Evolutionary conservation across 768 basidiomycete genomes (phyloP).

Genomic region (Serendipita indica): DNA sequence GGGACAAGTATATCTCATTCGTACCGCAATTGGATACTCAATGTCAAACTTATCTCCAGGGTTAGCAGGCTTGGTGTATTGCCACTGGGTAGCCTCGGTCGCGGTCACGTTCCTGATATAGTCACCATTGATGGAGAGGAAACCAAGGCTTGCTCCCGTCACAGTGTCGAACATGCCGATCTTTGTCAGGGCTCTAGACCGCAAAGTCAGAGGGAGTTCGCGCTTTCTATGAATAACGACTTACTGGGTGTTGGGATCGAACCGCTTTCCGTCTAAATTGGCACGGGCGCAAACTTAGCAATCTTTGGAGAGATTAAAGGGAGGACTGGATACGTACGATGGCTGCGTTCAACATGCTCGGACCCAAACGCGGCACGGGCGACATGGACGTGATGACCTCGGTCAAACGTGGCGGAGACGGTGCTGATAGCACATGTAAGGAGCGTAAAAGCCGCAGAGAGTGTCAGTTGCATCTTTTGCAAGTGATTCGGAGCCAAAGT

Average conservation of each 20-base stretch:
- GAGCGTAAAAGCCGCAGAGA: constrained; percentile 4
- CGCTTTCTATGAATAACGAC: background rate
- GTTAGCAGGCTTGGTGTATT: background rate
- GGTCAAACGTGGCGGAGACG: background rate
- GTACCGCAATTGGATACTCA: background rate
- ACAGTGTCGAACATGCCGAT: background rate
- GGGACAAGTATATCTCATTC: background rate
- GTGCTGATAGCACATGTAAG: background rate
- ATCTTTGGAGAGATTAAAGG: background rate
- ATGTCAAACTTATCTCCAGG: background rate
- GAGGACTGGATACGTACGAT: background rate
- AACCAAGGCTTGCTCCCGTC: background rate
- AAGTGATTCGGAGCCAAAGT: background rate
- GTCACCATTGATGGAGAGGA: background rate
- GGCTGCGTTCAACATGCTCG: background rate
- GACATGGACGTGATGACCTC: background rate
- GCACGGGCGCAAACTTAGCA: background rate
- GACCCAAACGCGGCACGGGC: background rate
- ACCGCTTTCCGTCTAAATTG: background rate
- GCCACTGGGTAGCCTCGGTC: background rate
- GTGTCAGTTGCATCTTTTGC: background rate
- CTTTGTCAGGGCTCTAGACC: background rate
- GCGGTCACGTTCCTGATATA: background rate
- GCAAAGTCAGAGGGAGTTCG: background rate
- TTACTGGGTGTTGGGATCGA: background rate